Evolutionary conservation across 139 green algal genomes (phyloP).

Genomic region (Tetradesmus lagerheimii): DNA sequence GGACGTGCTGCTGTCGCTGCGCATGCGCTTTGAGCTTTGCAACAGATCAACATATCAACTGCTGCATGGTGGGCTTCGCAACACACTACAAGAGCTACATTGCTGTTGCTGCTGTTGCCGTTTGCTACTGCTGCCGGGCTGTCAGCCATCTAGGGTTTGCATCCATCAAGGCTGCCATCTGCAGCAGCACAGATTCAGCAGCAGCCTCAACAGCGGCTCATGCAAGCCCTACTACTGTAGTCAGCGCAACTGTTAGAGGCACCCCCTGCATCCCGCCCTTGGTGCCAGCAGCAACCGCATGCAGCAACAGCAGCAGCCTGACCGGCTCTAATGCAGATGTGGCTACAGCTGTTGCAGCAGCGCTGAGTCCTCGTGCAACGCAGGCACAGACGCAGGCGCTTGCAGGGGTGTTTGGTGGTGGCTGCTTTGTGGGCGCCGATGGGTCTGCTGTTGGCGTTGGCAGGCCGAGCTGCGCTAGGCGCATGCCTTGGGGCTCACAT

Average conservation of each 20-base stretch:
- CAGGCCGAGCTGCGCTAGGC: neutral
- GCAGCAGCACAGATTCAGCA: conserved; percentile 27
- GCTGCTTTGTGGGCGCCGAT: neutral
- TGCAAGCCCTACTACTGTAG: neutral
- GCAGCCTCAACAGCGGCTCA: neutral
- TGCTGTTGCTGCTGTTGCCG: neutral
- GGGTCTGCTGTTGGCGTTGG: neutral
- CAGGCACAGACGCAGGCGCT: conserved; percentile 30
- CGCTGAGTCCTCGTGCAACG: conserved; percentile 16
- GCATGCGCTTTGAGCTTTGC: neutral
- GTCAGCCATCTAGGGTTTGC: conserved; percentile 28
- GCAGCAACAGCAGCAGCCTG: conserved; percentile 24
- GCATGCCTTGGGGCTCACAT: conserved; percentile 13
- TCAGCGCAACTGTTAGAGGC: neutral
- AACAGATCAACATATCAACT: neutral
- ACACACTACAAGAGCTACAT: too few relatives aligned
- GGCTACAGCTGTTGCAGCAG: conserved; percentile 21
- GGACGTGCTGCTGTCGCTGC: neutral
- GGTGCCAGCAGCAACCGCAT: neutral
- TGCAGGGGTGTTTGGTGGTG: conserved; percentile 27
- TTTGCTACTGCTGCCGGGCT: conserved; percentile 9
- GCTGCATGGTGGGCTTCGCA: neutral
- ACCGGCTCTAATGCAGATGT: neutral
- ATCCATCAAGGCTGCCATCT: conserved; percentile 38
- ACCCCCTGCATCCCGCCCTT: neutral